Base-by-base conservation (phyloP, 352 stramenopile genomes). In the Phytophthora meadii region DNA sequence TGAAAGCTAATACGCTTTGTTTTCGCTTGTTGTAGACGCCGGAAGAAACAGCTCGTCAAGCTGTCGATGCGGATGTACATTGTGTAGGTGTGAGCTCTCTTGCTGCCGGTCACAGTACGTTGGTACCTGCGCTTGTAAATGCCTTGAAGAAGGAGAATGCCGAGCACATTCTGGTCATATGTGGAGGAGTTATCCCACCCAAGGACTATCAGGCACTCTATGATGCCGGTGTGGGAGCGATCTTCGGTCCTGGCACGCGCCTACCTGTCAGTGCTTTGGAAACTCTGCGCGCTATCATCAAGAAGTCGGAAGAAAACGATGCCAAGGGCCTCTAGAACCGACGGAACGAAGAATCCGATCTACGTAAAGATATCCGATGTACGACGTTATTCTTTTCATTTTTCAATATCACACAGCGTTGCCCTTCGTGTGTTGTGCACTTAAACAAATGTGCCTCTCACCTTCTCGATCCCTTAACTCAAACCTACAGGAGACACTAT, bases 161-260 rank as follows among this genome's bases (percentile, higher is more conserved):
- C 24, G 89, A 93, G 30, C 78, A 99, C 70, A 98, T 99, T 60
- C 51, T 98, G 17, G 95, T 99, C 52, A 89, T 99, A 34, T 95
- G 88, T 53, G 97, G 97, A 46, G 97, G 97, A 32, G 96, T 99
- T 7, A 99, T 99, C 69, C 97, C 97, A 44, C 94, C 88, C 22
- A 87, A 89, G 79, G 97, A 99, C 73, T 99, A 99, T 67, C 86
- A 98, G 40, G 98, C 98, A 71, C 72, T 99, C 32, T 94, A 98
- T 63, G 83, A 98, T 28, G 81, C 90, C 45, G 96, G 95, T 27
- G 96, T 97, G 17, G 78, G 76, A 40, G 94, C 91, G 47, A 92
- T 99, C 50, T 99, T 99, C 76, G 97, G 97, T 14, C 97, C 97
- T 24, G 97, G 97, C 40, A 99, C 97, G 36, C 86, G 91, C 25